These are phyloP conservation scores for Oenanthe sinensis DNA, from an alignment of 129 eudicot genomes.

Conservation along the genomic window DNA sequence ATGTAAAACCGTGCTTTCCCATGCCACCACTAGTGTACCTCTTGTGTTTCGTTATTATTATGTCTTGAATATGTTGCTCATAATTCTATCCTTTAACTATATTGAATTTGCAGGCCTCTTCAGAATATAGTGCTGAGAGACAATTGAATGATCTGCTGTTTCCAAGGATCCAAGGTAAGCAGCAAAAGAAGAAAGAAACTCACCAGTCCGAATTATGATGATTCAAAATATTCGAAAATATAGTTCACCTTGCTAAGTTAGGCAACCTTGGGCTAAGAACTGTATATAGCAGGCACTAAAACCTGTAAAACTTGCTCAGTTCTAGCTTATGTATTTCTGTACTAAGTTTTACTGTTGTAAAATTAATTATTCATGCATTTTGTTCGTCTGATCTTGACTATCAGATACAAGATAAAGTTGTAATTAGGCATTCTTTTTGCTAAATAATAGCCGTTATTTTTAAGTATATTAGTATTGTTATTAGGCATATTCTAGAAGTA, in stretches of 20 bases:
- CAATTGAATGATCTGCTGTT: slow-evolving; percentile 75
- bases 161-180: slow-evolving; percentile 62
- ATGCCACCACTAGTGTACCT: not conserved
- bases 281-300: slow-evolving; percentile 44
- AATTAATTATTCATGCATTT: slow-evolving; percentile 21
- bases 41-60: not conserved
- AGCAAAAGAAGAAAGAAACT: slow-evolving; percentile 76
- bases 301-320: slow-evolving; percentile 19
- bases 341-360: slow-evolving; percentile 11
- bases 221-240: not conserved
- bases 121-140: slow-evolving; percentile 96
- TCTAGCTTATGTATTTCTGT: slow-evolving; percentile 14
- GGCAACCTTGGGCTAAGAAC: slow-evolving; percentile 21
- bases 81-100: not conserved
- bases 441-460: not conserved
- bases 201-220: slow-evolving; percentile 55
- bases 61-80: not conserved
- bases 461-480: too few species aligned
- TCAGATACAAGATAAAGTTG: not conserved
- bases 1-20: not conserved
- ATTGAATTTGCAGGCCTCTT: slow-evolving; percentile 60
- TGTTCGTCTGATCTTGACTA: not conserved
- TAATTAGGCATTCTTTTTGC: not conserved
- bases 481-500: not conserved
- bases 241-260: slow-evolving; percentile 11